A percentile compares a stretch with the other conserved stretches of the same genome.
Evolutionary conservation across 108 stramenopile species (phyloP).

Genomic region (Epithemia pelagica): DNA sequence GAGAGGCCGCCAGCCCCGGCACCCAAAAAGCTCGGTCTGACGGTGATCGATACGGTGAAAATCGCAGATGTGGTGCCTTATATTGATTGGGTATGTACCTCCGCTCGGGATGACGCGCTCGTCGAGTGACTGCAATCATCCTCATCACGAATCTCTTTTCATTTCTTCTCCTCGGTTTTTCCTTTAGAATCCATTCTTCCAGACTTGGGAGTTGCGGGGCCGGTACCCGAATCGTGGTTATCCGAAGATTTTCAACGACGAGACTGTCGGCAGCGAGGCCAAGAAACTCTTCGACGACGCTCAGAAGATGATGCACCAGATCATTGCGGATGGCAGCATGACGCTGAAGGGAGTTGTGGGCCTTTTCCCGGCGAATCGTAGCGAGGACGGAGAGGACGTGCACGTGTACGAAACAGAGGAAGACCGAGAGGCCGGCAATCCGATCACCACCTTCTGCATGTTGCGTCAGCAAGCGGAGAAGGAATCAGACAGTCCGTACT

Average conservation of each 20-base stretch:
- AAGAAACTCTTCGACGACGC: conserved; percentile 98
- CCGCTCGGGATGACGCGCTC: neutral
- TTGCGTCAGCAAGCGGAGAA: conserved; percentile 98
- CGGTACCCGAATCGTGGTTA: conserved; percentile 99
- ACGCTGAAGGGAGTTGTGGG: conserved; percentile 90
- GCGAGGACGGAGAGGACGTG: conserved; percentile 95
- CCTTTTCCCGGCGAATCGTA: conserved; percentile 94
- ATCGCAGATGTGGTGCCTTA: conserved; percentile 90
- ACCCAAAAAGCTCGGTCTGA: conserved; percentile 74
- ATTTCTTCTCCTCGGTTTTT: conserved; percentile 5
- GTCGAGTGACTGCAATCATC: conserved; percentile 1
- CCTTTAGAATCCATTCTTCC: conserved; percentile 90
- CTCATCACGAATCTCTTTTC: neutral
- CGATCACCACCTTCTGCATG: conserved; percentile 90
- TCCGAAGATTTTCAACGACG: conserved; percentile 98
- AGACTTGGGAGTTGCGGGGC: conserved; percentile 99
- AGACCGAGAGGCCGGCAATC: conserved; percentile 59
- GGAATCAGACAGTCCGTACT: conserved; percentile 92
- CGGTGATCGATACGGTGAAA: conserved; percentile 67
- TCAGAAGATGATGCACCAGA: conserved; percentile 88
- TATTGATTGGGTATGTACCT: conserved; percentile 90
- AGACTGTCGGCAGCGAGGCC: conserved; percentile 92
- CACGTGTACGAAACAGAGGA: conserved; percentile 84
- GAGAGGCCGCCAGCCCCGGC: conserved; percentile 77
- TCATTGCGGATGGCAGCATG: conserved; percentile 84